These are phyloP conservation scores for Hypsizygus ulmarius DNA, from an alignment of 1,284 basidiomycete genomes.

Conservation along the genomic window DNA sequence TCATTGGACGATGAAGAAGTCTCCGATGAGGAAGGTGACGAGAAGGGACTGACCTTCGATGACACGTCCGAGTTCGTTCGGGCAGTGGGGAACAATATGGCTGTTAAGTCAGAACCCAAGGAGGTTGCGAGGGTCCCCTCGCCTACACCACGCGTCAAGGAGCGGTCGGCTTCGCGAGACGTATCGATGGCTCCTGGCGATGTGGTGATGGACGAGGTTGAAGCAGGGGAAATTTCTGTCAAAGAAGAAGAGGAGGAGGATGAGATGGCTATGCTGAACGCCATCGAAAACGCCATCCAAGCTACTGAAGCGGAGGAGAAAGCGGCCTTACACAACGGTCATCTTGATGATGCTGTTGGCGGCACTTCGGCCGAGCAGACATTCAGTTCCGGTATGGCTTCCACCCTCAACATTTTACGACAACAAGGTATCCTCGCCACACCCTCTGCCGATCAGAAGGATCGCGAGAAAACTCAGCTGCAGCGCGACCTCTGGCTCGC, in stretches of 20 bases:
- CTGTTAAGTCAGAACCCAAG: constrained; percentile 54
- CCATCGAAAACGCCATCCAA: constrained; percentile 66
- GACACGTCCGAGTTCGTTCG: constrained; percentile 98
- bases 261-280: constrained; percentile 66
- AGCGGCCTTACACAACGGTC: constrained; percentile 25
- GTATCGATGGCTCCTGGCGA: constrained; percentile 61
- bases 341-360: constrained; percentile 35
- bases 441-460: constrained; percentile 62
- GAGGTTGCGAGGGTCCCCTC: constrained; percentile 34
- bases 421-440: constrained; percentile 87
- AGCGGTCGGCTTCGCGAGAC: constrained; percentile 46
- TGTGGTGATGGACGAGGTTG: constrained; percentile 68
- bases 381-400: constrained; percentile 81
- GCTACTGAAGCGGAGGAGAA: constrained; percentile 56
- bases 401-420: constrained; percentile 84
- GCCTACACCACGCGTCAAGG: constrained; percentile 33
- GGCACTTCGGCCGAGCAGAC: constrained; percentile 73
- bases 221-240: constrained; percentile 73
- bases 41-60: constrained; percentile 79
- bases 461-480: constrained; percentile 80
- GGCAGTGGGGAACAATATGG: constrained; percentile 71
- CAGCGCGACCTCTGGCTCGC: constrained; percentile 91
- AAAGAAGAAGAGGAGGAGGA: constrained; percentile 77
- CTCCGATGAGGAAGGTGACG: constrained; percentile 42
- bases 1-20: constrained; percentile 61